Evolutionary conservation across 2,329 filamentous ascomycete species (phyloP).

Genomic region (Trichoderma semiorbis): DNA sequence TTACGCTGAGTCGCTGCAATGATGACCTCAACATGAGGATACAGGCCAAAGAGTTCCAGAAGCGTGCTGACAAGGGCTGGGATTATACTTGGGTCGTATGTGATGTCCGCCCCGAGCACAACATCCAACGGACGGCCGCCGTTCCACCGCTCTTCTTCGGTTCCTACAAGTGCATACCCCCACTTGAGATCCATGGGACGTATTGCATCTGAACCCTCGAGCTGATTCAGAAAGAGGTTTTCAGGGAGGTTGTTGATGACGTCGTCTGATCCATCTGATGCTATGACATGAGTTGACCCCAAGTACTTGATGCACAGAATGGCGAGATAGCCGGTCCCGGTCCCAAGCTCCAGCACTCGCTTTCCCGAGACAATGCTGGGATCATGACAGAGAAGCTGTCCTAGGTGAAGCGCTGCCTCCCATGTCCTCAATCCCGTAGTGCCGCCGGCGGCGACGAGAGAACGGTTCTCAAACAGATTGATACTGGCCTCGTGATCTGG

Average conservation of each 20-base stretch:
- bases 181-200: constrained; percentile 58
- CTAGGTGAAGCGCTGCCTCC: constrained; percentile 75
- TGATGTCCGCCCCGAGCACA: constrained; percentile 73
- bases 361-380: constrained; percentile 47
- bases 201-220: constrained; percentile 49
- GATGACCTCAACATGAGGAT: constrained; percentile 55
- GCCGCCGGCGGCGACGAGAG: constrained; percentile 65
- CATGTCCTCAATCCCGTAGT: constrained; percentile 77
- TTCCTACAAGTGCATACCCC: constrained; percentile 58
- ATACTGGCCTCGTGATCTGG: constrained; percentile 35
- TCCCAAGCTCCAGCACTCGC: constrained; percentile 67
- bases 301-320: constrained; percentile 70
- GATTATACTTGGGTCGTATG: constrained; percentile 65
- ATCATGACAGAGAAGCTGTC: constrained; percentile 60
- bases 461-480: constrained; percentile 65
- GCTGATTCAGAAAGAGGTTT: constrained; percentile 65
- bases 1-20: constrained; percentile 72
- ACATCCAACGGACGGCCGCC: constrained; percentile 52
- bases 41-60: constrained; percentile 56
- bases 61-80: constrained; percentile 64
- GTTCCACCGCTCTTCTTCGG: constrained; percentile 54
- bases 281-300: constrained; percentile 55
- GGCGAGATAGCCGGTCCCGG: constrained; percentile 73
- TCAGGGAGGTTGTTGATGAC: constrained; percentile 65
- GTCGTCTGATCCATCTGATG: constrained; percentile 71